Evolutionary conservation across 2,329 filamentous ascomycete genomes (phyloP), one percentile per base, ranked within the genome.

Genomic region (Neospermospora avenae): DNA sequence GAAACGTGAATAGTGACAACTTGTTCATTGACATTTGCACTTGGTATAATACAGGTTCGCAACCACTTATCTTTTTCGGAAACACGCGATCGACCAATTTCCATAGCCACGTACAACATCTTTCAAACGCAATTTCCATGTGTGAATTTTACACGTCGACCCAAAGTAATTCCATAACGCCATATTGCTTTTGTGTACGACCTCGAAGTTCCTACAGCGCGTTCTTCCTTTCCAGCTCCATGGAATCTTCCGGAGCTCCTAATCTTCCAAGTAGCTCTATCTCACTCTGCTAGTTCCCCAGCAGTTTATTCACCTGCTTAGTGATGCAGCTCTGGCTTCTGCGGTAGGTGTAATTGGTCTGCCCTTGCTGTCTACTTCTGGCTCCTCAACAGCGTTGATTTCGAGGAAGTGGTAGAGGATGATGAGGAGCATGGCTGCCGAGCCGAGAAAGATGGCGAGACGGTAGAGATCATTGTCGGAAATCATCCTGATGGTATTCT

Each of bases 331-430:
- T 63, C 66, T 67, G 25, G 56, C 49, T 37, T 69, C 66, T 61
- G 51, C 51, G n/a, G n/a, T n/a, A 8, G 63, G 48, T 46, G 59
- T 49, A 14, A 65, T 51, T 8, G 54, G 34, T 41, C 57, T 58
- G 42, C 57, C 46, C 64, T 68, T 70, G 49, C 28, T 59, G 20
- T 67, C 63, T 42, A 56, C 56, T 37, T 61, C 63, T 22, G 68
- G 62, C 25, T 79, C 76, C 60, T 87, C 82, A 66, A 82, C 80
- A n/a, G 91, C 85, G 73, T 99, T 98, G 79, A 96, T 84, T 75
- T 98, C 93, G 70, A 99, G 86, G 78, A 96, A 98, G 76, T 98
- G 92, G 77, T 99, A 98, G 28, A 96, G 77, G 31, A 99, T 86
- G 67, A 98, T 97, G 63, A 99, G 83, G 46, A 97, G 80, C 90